Base-by-base conservation (phyloP, 1,139 yeast species). In the Spencermartinsiella ligniputridi region DNA sequence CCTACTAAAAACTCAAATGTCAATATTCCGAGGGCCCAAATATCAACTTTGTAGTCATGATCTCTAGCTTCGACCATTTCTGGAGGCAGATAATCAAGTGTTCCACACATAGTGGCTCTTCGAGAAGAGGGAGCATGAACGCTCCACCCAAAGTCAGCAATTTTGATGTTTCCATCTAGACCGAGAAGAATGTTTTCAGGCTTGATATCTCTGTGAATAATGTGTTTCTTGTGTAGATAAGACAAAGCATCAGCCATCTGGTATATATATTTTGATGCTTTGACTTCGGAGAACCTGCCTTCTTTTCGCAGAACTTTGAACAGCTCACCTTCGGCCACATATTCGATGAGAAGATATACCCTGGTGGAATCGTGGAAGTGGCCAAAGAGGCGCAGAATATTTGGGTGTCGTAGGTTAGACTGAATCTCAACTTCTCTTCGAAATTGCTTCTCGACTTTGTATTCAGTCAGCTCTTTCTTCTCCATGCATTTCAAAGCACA, bases 141-240 rank as follows among this genome's bases (percentile, higher is more conserved):
- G 47, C 96, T 85, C 97, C 97, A 92, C 11, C 98, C 98, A 64
- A 92, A 92, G 65, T 92, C 98, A 36, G 96, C 84, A 37, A 92
- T 74, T 56, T 81, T 81, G 52, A 82, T 62, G 56, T 83, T 83
- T 3, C 79, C 81, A 44, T 76, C 76, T 22, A 68, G 68, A 58
- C 88, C 96, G 16, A 89, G 67, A 27, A 89, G 69, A n/a, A 88
- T 78, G 58, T 88, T 88, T 58, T 88, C 96, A 0, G 96, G 96
- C 59, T 88, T 88, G 47, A 89, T 84, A 60, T 90, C 98, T 48
- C 98, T 74, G 60, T 92, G 98, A 27, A 92, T 85, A 38, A 90
- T 81, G 53, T 82, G 78, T 56, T 83, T 83, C 37, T 76, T 69
- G 66, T 90, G 97, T 54, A 92, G 69, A 59, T 88, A 86, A 12